A percentile compares a stretch with the other conserved stretches of the same genome.
Evolutionary conservation across 371 early-diverging fungal genomes (phyloP).

Genomic region (Neoconidiobolus thromboides): DNA sequence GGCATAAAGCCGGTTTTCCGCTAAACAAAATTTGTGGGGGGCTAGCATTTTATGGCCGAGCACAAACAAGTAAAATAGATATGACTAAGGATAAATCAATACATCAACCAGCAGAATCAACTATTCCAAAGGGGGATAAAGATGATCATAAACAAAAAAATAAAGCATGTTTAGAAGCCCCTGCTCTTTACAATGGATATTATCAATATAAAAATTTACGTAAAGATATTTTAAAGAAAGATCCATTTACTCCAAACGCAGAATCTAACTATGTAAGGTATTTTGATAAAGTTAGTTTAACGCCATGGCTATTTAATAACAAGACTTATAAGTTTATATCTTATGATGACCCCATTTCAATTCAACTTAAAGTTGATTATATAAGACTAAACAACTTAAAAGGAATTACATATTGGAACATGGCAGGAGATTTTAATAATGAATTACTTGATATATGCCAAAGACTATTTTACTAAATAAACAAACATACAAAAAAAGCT

Average conservation of each 20-base stretch:
- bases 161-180: slow-evolving; percentile 15
- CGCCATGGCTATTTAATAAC: slow-evolving; percentile 52
- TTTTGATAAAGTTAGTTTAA: slow-evolving; percentile 36
- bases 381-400: slow-evolving; percentile 24
- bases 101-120: slow-evolving; percentile 9
- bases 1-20: slow-evolving; percentile 36
- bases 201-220: slow-evolving; percentile 49
- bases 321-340: slow-evolving; percentile 27
- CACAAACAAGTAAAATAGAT: slow-evolving; percentile 14
- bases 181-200: slow-evolving; percentile 31
- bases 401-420: slow-evolving; percentile 46
- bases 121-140: slow-evolving; percentile 21
- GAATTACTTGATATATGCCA: slow-evolving; percentile 21
- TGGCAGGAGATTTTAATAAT: slow-evolving; percentile 21
- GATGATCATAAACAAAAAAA: slow-evolving; percentile 27
- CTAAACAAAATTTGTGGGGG: slow-evolving; percentile 33
- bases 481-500: too few species aligned
- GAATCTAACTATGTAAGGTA: slow-evolving; percentile 21
- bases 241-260: slow-evolving; percentile 19
- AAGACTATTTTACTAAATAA: not conserved
- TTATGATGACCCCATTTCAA: slow-evolving; percentile 39
- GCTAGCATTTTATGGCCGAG: slow-evolving; percentile 37
- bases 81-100: slow-evolving; percentile 11
- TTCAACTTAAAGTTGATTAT: slow-evolving; percentile 32
- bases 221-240: slow-evolving; percentile 31